phyloP scores from a whole-genome alignment of 192 early-diverging fungal genomes.

The Rhizophagus prolifer region DNA sequence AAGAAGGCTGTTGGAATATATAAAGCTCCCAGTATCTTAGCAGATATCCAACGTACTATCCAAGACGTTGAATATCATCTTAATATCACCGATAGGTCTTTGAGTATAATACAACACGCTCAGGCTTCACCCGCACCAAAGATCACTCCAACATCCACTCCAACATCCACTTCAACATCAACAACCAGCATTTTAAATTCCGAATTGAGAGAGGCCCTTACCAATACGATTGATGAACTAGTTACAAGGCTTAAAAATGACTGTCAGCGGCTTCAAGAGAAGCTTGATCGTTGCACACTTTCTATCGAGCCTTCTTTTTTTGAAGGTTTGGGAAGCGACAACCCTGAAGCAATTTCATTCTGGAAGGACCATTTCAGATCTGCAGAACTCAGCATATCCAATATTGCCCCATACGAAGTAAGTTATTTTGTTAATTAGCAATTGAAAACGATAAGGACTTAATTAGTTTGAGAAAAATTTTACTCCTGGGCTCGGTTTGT shows the following conservation, averaged over 20 bases:
- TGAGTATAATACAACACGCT: background rate
- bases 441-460: background rate
- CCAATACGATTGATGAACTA: constrained; percentile 20
- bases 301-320: background rate
- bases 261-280: constrained; percentile 17
- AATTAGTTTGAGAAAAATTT: background rate
- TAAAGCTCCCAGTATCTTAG: constrained; percentile 9
- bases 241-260: constrained; percentile 19
- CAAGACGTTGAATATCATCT: background rate
- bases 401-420: constrained; percentile 22
- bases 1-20: constrained; percentile 7
- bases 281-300: constrained; percentile 24
- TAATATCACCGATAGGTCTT: background rate
- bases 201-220: constrained; percentile 8
- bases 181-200: background rate
- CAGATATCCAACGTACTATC: background rate
- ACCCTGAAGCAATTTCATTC: constrained; percentile 25
- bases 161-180: background rate
- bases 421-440: background rate
- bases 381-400: constrained; percentile 10
- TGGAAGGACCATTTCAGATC: constrained; percentile 17
- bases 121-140: background rate
- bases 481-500: constrained; percentile 29
- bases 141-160: background rate
- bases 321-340: background rate